phyloP scores from a whole-genome alignment of 2,329 filamentous ascomycete genomes.

The Nemania diffusa region DNA sequence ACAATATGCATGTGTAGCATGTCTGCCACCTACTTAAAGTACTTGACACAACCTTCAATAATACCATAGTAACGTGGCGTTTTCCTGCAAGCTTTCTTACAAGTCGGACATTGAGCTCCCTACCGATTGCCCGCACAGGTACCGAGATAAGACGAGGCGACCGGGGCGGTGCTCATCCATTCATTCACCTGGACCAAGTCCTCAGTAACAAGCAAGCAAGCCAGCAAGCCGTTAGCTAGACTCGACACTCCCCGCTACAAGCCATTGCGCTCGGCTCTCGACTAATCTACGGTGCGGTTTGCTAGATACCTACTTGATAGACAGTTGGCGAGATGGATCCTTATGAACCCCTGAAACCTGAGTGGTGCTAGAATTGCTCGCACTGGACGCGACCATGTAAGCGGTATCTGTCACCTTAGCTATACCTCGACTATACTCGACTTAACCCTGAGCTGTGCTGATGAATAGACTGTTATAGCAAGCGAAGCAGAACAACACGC shows the following conservation, averaged over 20 bases:
- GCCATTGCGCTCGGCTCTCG: conserved; percentile 11
- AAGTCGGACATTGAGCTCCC: conserved; percentile 1
- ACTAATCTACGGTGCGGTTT: conserved; percentile 13
- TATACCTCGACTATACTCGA: neutral
- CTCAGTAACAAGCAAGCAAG: neutral
- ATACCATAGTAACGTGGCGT: conserved; percentile 10
- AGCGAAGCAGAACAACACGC: conserved; percentile 43
- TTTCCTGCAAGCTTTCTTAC: neutral
- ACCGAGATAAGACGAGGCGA: neutral
- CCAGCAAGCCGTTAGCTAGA: neutral
- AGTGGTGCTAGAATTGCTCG: conserved; percentile 44
- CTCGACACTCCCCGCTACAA: neutral
- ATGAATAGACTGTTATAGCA: conserved; percentile 32
- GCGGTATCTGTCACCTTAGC: conserved; percentile 13
- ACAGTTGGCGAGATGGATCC: conserved; percentile 45
- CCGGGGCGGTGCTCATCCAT: neutral
- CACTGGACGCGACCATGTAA: conserved; percentile 41
- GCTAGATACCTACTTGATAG: no score
- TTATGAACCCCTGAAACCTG: conserved; percentile 33
- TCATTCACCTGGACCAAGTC: conserved; percentile 6
- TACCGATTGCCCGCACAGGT: neutral
- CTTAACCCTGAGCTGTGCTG: neutral
- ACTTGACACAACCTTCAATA: conserved; percentile 15
- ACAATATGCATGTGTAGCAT: conserved; percentile 13
- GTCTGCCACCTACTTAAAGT: conserved; percentile 9